Evolutionary conservation across 1,139 yeast genomes (phyloP), one percentile per base, ranked within the genome.

Genomic region (Pichia sp.): DNA sequence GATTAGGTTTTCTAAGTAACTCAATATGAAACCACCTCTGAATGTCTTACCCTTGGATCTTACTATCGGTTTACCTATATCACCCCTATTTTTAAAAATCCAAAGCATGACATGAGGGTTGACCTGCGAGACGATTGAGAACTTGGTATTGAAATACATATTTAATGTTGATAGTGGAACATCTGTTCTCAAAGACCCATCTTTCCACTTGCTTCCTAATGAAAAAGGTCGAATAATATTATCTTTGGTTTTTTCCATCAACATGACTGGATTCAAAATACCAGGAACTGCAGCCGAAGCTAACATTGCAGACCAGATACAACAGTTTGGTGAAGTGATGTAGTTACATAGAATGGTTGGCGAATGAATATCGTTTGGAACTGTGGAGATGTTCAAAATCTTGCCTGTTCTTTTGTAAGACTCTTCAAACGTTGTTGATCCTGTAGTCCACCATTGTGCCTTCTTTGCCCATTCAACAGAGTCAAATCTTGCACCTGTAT

Each of bases 201-300:
- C 92, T 60, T 84, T 76, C 90, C 90, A 85, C 65, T 82, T 82
- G 62, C 79, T 82, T 0, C 95, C 95, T 62, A 87, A 76, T 30
- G 87, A 82, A 65, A 84, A 87, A 1, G 95, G 93, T 2, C 76
- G 74, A 6, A 85, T 76, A 47, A 70, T 62, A 8, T 72, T 70
- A 5, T 77, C 77, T 4, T 68, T 65, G 31, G 70, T 70, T 62
- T 84, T 85, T 82, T 82, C 84, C 92, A 87, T 85, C 53, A 87
- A 71, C 5, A 85, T 90, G 32, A 87, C 93, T 0, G 95, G 95
- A 58, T 85, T 85, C 55, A 87, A 72, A n/a, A 87, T 85, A 0
- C 95, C 95, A 0, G 95, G 95, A 8, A 87, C 95, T 0, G 95
- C 95, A 4, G 90, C 81, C 11, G 90, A 84, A 0, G 95, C 95